These are phyloP conservation scores for Camillea tinctor DNA, from an alignment of 2,329 filamentous ascomycete genomes.

Conservation along the genomic window DNA sequence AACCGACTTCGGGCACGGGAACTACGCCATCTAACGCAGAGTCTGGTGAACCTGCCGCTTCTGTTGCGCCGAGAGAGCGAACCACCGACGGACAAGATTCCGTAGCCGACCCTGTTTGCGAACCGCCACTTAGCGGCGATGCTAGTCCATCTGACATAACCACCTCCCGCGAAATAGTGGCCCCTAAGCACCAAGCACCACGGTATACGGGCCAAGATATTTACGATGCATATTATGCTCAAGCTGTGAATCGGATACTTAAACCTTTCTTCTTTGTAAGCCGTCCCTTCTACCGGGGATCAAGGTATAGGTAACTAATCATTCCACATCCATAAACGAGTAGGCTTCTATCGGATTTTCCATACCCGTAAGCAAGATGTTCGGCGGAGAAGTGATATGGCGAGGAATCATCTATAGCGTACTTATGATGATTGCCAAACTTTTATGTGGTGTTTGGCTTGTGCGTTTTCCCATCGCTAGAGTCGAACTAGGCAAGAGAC, in stretches of 20 bases:
- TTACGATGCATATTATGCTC: slow-evolving; percentile 41
- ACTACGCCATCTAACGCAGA: not conserved
- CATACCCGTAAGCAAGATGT: slow-evolving; percentile 72
- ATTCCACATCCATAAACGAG: slow-evolving; percentile 1
- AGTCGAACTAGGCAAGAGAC: not conserved
- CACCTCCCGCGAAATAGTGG: not conserved
- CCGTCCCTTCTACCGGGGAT: slow-evolving; percentile 6
- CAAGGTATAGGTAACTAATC: not conserved
- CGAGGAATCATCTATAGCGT: slow-evolving; percentile 69
- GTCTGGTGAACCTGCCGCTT: not conserved
- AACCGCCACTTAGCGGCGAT: not conserved
- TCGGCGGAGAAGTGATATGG: slow-evolving; percentile 64
- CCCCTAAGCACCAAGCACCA: not conserved
- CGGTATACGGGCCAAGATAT: slow-evolving; percentile 16
- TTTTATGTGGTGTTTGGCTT: slow-evolving; percentile 60
- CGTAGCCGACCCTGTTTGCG: not conserved
- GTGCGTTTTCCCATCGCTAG: slow-evolving; percentile 35
- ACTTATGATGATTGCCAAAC: slow-evolving; percentile 66
- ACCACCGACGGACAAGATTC: slow-evolving; percentile 5
- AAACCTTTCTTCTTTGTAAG: slow-evolving; percentile 72
- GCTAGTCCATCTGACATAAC: not conserved
- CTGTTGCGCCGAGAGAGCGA: not conserved
- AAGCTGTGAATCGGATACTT: slow-evolving; percentile 49
- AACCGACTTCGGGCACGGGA: not conserved
- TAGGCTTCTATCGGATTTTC: slow-evolving; percentile 70